A percentile compares a stretch with the other conserved stretches of the same genome.
phyloP scores from a whole-genome alignment of 768 basidiomycete species.

The Boletus coccyginus region DNA sequence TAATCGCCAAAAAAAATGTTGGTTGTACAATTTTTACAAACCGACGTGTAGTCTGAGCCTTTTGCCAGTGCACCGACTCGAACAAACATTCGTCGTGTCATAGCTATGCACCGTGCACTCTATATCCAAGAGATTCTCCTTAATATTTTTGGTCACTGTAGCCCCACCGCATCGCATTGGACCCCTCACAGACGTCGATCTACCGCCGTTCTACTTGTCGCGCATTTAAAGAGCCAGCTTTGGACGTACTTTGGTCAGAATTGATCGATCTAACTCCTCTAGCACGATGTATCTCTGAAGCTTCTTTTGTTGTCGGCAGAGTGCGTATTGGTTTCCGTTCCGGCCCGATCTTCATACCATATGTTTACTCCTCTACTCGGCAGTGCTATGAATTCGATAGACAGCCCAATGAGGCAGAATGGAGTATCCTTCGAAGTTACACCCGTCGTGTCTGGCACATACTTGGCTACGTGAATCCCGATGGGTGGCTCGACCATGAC shows the following conservation, averaged over 20 bases:
- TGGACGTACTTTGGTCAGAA: conserved; percentile 7
- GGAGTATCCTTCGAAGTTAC: conserved; percentile 4
- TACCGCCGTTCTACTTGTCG: conserved; percentile 1
- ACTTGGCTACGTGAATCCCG: neutral
- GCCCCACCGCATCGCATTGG: no score
- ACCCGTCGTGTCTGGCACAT: neutral
- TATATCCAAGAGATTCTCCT: neutral
- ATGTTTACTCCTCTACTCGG: neutral
- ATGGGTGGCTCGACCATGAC: neutral
- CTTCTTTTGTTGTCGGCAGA: neutral
- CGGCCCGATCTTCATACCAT: neutral
- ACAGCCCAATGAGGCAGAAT: neutral
- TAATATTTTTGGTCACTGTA: neutral
- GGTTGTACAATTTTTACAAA: no score
- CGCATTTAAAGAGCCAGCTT: conserved; percentile 5
- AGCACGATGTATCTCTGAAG: neutral
- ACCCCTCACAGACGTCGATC: neutral
- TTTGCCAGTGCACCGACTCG: no score
- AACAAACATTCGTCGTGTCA: no score
- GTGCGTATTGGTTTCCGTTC: neutral
- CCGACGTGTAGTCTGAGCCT: no score
- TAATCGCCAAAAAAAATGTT: no score
- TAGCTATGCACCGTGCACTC: neutral
- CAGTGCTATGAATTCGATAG: neutral
- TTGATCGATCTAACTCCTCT: neutral